Evolutionary conservation across 805 yeast species (phyloP).

Genomic region (Zygoascus tannicola): DNA sequence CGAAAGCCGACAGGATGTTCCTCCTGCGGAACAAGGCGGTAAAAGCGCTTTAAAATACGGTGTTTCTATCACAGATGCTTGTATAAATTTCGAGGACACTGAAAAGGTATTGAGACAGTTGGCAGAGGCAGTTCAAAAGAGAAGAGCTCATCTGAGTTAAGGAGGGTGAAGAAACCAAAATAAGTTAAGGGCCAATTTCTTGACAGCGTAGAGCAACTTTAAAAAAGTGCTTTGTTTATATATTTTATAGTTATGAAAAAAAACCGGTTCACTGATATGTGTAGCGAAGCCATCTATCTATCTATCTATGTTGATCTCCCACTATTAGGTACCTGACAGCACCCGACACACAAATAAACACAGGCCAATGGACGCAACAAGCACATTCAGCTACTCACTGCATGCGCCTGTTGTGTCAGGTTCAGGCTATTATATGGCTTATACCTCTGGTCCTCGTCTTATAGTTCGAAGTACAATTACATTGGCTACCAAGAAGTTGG

Average conservation of each 20-base stretch:
- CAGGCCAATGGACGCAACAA: background rate
- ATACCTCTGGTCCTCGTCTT: conserved; percentile 13
- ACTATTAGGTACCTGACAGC: too few species aligned
- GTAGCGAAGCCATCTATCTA: too few species aligned
- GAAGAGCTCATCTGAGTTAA: too few species aligned
- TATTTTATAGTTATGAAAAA: too few species aligned
- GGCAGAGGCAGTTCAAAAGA: conserved; percentile 68
- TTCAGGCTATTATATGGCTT: conserved; percentile 14
- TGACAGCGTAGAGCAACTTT: too few species aligned
- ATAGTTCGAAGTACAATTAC: conserved; percentile 12
- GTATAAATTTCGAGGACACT: conserved; percentile 86
- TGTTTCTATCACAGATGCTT: conserved; percentile 94
- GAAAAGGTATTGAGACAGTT: conserved; percentile 58
- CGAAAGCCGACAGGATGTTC: conserved; percentile 91
- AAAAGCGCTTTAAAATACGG: conserved; percentile 76
- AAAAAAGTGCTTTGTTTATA: too few species aligned
- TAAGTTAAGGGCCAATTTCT: too few species aligned
- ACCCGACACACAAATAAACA: too few species aligned
- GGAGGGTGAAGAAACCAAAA: too few species aligned
- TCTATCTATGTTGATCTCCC: too few species aligned
- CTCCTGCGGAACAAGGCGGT: conserved; percentile 57
- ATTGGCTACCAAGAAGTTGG: conserved; percentile 13
- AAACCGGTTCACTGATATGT: too few species aligned
- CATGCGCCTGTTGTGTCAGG: conserved; percentile 13
- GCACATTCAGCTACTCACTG: conserved; percentile 3